phyloP scores from a whole-genome alignment of 2,329 filamentous ascomycete genomes.

The Scedosporium apiospermum region DNA sequence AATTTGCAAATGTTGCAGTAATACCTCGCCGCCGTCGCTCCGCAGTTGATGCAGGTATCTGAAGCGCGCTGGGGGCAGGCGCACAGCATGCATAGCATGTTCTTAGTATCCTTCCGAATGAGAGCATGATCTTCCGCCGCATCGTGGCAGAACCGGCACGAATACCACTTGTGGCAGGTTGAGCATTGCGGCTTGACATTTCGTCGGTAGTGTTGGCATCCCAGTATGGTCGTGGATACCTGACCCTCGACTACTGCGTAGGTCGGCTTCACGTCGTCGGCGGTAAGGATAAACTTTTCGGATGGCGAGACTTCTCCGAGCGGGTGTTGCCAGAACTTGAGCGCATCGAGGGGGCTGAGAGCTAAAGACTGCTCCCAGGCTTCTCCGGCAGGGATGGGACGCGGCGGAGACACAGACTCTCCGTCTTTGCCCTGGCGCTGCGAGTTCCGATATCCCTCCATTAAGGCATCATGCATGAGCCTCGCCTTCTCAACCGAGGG shows the following conservation, averaged over 20 bases:
- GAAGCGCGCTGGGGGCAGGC: conserved; percentile 72
- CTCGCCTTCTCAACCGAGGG: conserved; percentile 57
- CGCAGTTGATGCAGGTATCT: conserved; percentile 70
- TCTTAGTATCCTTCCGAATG: conserved; percentile 72
- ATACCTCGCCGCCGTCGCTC: conserved; percentile 71
- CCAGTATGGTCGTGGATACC: conserved; percentile 42
- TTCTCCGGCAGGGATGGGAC: conserved; percentile 12
- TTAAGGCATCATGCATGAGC: conserved; percentile 61
- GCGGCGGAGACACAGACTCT: conserved; percentile 9
- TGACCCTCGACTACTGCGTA: conserved; percentile 40
- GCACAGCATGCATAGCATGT: conserved; percentile 98
- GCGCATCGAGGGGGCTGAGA: conserved; percentile 38
- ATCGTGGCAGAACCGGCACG: conserved; percentile 92
- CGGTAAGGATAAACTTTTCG: conserved; percentile 40
- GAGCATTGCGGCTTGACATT: conserved; percentile 95
- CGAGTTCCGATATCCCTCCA: conserved; percentile 48
- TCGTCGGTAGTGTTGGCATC: conserved; percentile 86
- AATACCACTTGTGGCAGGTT: conserved; percentile 84
- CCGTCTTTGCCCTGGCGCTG: conserved; percentile 15
- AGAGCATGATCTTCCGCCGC: conserved; percentile 68
- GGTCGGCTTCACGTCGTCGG: conserved; percentile 57
- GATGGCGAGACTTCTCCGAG: conserved; percentile 23
- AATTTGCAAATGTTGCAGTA: conserved; percentile 93
- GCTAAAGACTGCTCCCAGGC: conserved; percentile 29
- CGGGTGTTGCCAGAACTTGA: conserved; percentile 50